Evolutionary conservation across 1,139 yeast genomes (phyloP).

Genomic region (Magnusiomyces magnusii): DNA sequence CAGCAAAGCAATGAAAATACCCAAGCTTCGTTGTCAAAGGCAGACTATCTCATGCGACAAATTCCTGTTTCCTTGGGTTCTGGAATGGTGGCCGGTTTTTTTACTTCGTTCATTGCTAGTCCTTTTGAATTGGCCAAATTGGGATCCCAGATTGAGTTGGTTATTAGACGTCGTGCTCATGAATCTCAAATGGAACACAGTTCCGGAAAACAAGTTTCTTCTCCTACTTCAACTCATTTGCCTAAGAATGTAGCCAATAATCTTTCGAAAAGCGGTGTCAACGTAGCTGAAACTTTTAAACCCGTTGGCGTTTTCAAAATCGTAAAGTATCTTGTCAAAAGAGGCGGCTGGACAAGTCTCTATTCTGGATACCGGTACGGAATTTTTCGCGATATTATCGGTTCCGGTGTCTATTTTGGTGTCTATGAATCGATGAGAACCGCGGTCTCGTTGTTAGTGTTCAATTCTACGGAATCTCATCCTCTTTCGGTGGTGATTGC

Average conservation of each 20-base stretch:
- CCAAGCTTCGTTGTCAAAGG: conserved; percentile 4
- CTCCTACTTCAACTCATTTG: not conserved
- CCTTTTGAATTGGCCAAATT: conserved; percentile 84
- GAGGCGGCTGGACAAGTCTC: conserved; percentile 55
- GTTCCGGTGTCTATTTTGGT: conserved; percentile 67
- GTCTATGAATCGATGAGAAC: conserved; percentile 63
- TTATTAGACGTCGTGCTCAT: conserved; percentile 38
- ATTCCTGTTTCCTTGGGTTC: conserved; percentile 61
- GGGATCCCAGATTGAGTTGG: conserved; percentile 57
- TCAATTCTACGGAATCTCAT: conserved; percentile 30
- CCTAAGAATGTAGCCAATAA: not conserved
- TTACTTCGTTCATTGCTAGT: conserved; percentile 61
- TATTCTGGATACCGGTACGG: conserved; percentile 71
- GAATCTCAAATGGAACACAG: conserved; percentile 26
- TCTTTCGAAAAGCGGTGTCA: not conserved
- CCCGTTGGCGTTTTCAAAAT: conserved; percentile 39
- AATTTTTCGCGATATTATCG: conserved; percentile 54
- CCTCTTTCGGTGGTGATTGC: conserved; percentile 47
- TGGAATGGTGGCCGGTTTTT: conserved; percentile 61
- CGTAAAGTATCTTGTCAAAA: conserved; percentile 43
- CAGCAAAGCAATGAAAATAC: not conserved
- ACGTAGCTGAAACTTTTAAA: not conserved
- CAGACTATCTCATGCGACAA: conserved; percentile 38
- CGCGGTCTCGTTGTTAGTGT: conserved; percentile 26
- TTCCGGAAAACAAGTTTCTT: conserved; percentile 8